Conservation (phyloP, 1,284 basidiomycete genomes). For the Ustilago esculenta region DNA sequence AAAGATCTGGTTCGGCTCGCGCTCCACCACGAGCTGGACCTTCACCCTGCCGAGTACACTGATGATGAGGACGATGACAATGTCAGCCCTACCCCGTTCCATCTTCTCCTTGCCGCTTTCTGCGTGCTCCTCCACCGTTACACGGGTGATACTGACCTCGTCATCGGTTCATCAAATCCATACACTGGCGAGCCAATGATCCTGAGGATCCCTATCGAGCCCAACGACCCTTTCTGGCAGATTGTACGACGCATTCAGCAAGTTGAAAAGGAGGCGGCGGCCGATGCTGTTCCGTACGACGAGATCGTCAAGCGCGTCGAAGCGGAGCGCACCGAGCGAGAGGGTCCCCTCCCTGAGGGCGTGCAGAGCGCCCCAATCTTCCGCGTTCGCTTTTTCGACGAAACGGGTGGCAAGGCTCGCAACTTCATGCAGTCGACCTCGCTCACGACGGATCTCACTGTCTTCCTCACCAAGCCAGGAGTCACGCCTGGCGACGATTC, state of each 20-base stretch:
- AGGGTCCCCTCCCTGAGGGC: constrained; percentile 45
- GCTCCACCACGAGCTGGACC: constrained; percentile 80
- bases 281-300: constrained; percentile 85
- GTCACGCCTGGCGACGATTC: constrained; percentile 46
- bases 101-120: constrained; percentile 90
- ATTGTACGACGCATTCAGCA: constrained; percentile 86
- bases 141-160: constrained; percentile 92
- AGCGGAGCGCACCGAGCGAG: constrained; percentile 47
- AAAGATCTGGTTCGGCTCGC: constrained; percentile 61
- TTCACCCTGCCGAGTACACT: constrained; percentile 71
- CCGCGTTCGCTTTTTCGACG: constrained; percentile 95
- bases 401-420: constrained; percentile 74
- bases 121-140: constrained; percentile 90
- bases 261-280: constrained; percentile 83
- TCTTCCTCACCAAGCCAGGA: constrained; percentile 70
- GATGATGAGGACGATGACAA: constrained; percentile 46
- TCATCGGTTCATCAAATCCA: constrained; percentile 84
- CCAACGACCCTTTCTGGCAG: constrained; percentile 89
- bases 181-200: constrained; percentile 82
- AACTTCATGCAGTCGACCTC: constrained; percentile 70
- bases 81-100: constrained; percentile 79
- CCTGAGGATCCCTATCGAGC: constrained; percentile 84
- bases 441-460: constrained; percentile 88
- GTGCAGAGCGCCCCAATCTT: constrained; percentile 73
- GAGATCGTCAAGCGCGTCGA: constrained; percentile 74